Conservation (phyloP, 169 alveolate species). For the Amoebophrya sp. region DNA sequence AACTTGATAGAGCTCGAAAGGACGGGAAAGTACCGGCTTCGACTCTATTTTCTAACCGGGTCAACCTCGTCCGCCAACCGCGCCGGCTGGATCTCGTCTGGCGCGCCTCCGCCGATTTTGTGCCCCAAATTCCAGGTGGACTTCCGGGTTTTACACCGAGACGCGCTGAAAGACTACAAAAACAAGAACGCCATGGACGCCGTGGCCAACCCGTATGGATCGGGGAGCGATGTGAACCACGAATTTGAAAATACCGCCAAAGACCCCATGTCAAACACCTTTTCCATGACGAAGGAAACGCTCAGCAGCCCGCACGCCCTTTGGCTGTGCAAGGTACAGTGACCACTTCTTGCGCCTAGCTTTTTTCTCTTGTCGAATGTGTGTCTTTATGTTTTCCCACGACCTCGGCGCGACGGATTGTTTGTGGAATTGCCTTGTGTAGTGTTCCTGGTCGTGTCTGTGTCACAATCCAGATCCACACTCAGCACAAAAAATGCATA, state of each 20-base stretch:
- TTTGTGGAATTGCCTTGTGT: too few species aligned
- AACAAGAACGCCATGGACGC: background rate
- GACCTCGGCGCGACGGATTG: too few species aligned
- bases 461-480: too few species aligned
- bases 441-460: too few species aligned
- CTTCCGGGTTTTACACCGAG: background rate
- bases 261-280: background rate
- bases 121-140: background rate
- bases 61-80: slow-evolving; percentile 35
- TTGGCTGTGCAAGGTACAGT: slow-evolving; percentile 21
- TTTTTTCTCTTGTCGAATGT: too few species aligned
- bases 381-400: too few species aligned
- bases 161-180: background rate
- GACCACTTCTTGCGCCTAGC: too few species aligned
- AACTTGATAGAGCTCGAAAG: background rate
- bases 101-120: slow-evolving; percentile 28
- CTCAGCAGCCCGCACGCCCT: background rate
- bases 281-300: too few species aligned
- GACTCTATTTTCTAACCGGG: slow-evolving; percentile 16
- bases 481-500: too few species aligned
- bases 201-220: background rate
- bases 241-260: background rate
- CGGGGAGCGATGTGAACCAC: background rate
- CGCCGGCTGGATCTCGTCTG: slow-evolving; percentile 33
- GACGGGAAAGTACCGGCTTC: background rate